Conservation (phyloP, 345 rosid genomes). For the Acer negundo region DNA sequence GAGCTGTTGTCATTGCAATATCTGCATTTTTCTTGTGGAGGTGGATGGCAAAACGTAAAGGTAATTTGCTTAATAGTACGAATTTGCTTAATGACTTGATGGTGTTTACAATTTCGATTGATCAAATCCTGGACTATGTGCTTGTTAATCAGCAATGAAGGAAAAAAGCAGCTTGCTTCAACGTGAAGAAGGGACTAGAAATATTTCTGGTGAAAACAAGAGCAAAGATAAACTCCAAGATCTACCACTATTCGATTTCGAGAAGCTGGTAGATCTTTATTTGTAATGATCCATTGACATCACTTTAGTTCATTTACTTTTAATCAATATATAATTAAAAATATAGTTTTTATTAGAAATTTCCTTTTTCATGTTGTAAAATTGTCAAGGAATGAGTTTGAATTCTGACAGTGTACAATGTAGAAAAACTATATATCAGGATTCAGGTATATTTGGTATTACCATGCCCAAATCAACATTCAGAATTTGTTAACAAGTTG, state of each 20-base stretch:
- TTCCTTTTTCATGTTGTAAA: neutral
- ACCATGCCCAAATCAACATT: neutral
- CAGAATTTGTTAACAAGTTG: neutral
- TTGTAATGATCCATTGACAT: no score
- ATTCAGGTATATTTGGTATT: neutral
- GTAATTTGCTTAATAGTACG: neutral
- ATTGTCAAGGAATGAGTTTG: neutral
- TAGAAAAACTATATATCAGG: neutral
- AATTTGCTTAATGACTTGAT: neutral
- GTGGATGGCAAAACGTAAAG: neutral
- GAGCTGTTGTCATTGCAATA: neutral
- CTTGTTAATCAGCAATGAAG: neutral
- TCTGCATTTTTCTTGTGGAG: neutral
- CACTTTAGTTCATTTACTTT: no score
- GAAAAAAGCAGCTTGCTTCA: neutral
- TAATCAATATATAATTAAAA: no score
- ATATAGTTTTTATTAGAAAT: no score
- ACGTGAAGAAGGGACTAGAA: neutral
- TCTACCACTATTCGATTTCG: neutral
- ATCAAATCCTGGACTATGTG: neutral
- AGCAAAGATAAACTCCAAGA: conserved; percentile 1
- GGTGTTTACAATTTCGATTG: neutral
- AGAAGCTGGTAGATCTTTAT: neutral
- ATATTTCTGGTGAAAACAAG: neutral
- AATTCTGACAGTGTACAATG: neutral